A percentile compares a stretch with the other conserved stretches of the same genome.
These are phyloP conservation scores for Corylus avellana DNA, from an alignment of 306 rosid species.

Conservation along the genomic window DNA sequence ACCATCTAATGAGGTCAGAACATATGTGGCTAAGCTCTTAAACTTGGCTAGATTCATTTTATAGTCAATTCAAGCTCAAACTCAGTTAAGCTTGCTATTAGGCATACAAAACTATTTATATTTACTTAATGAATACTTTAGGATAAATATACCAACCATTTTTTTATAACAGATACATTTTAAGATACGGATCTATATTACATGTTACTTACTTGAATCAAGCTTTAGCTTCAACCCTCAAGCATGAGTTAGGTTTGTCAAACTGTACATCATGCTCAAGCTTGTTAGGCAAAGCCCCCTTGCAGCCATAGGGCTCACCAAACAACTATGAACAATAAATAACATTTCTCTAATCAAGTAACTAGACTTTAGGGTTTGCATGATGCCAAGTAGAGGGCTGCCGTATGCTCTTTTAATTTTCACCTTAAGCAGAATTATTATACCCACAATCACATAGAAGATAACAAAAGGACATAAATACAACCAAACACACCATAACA, in stretches of 20 bases:
- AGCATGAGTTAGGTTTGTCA: background rate
- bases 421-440: background rate
- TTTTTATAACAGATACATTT: background rate
- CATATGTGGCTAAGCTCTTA: background rate
- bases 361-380: background rate
- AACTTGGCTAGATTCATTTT: background rate
- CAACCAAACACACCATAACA: background rate
- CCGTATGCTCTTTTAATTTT: background rate
- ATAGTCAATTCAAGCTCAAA: background rate
- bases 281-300: background rate
- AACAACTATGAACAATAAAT: background rate
- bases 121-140: background rate
- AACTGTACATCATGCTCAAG: background rate
- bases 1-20: background rate
- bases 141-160: background rate
- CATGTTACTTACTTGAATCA: background rate
- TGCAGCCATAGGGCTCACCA: background rate
- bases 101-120: background rate
- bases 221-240: background rate
- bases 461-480: background rate
- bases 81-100: background rate
- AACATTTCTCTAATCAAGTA: background rate
- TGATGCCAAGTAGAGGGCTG: background rate
- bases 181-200: background rate
- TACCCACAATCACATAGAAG: background rate